phyloP scores from a whole-genome alignment of 1,139 yeast genomes.

The Suhomyces guaymorum region DNA sequence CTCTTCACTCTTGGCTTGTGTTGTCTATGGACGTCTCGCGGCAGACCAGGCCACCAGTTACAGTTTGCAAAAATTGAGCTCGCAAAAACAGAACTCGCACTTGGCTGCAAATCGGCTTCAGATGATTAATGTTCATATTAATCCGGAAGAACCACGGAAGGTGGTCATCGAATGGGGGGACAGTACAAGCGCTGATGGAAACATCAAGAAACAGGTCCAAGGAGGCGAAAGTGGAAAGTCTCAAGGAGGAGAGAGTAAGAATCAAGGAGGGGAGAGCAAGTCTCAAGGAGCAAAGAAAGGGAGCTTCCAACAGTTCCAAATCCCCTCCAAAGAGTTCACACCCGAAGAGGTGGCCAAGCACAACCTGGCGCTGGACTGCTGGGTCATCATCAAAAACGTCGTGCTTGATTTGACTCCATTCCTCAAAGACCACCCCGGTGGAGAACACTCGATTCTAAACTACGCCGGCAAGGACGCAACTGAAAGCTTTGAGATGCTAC shows the following conservation, averaged over 20 bases:
- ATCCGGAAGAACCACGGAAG: slow-evolving; percentile 34
- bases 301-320: slow-evolving; percentile 22
- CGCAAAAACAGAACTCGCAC: slow-evolving; percentile 11
- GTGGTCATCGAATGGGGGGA: slow-evolving; percentile 33
- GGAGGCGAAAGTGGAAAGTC: too few relatives aligned
- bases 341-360: slow-evolving; percentile 65
- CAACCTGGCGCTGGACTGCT: slow-evolving; percentile 64
- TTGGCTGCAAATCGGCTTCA: slow-evolving; percentile 39
- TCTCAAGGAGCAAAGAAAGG: background rate
- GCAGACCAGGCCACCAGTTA: slow-evolving; percentile 47
- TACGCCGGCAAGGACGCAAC: slow-evolving; percentile 94
- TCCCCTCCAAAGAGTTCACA: slow-evolving; percentile 48
- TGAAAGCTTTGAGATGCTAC: slow-evolving; percentile 67
- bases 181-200: background rate
- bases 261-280: too few relatives aligned
- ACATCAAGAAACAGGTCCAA: too few relatives aligned
- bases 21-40: slow-evolving; percentile 72
- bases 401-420: slow-evolving; percentile 85
- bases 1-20: slow-evolving; percentile 74
- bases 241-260: too few relatives aligned
- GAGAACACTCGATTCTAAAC: slow-evolving; percentile 65
- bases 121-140: slow-evolving; percentile 49
- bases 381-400: slow-evolving; percentile 84
- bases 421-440: slow-evolving; percentile 86
- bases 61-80: slow-evolving; percentile 33